Conservation (phyloP, 495 filamentous ascomycete genomes). For the Tuber umbilicatum region DNA sequence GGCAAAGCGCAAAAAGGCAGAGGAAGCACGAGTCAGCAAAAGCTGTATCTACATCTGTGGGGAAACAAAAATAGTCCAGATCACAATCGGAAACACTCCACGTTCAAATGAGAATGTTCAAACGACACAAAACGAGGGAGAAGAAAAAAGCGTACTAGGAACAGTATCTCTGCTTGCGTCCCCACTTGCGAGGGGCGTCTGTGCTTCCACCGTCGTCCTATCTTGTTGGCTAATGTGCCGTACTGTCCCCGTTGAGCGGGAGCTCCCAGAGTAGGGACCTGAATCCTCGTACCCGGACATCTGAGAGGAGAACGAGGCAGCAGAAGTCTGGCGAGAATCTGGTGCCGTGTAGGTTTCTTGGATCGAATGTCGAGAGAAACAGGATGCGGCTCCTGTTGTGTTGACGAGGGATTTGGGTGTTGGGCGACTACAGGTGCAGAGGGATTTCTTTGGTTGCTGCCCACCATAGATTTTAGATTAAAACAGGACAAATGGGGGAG, state of each 20-base stretch:
- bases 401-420: constrained; percentile 11
- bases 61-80: neutral
- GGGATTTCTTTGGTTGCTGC: constrained; percentile 34
- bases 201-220: constrained; percentile 19
- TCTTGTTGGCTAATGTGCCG: constrained; percentile 30
- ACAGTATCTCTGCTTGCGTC: constrained; percentile 5
- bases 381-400: constrained; percentile 15
- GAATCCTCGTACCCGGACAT: constrained; percentile 29
- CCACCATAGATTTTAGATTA: constrained; percentile 13
- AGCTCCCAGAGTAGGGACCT: constrained; percentile 33
- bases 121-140: neutral
- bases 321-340: constrained; percentile 18
- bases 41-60: constrained; percentile 12
- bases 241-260: constrained; percentile 37
- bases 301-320: constrained; percentile 28
- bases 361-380: constrained; percentile 16
- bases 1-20: constrained; percentile 14
- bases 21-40: constrained; percentile 23
- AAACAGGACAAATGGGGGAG: constrained; percentile 28
- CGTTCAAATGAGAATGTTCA: too few species aligned
- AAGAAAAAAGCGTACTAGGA: constrained; percentile 34
- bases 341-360: constrained; percentile 24
- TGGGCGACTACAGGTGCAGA: constrained; percentile 10
- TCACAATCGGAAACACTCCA: neutral
- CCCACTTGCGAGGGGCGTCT: constrained; percentile 2